These are phyloP conservation scores for Nicotiana benthamiana DNA, from an alignment of 257 asterid species.

Conservation along the genomic window DNA sequence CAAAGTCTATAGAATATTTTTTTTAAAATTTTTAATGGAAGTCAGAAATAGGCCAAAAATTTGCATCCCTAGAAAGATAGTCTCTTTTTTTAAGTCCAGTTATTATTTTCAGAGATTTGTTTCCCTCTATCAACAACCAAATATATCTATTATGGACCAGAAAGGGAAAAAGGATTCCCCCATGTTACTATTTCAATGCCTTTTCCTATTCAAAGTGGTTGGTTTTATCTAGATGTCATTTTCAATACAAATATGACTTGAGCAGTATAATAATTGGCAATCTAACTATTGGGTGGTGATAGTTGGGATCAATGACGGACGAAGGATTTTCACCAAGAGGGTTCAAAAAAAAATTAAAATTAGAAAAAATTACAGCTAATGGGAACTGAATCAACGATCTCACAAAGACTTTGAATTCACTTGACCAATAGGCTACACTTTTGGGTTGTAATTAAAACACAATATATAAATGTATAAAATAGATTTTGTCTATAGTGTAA, in stretches of 20 bases:
- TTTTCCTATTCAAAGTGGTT: constrained; percentile 9
- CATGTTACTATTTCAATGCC: neutral
- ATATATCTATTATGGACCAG: too few species aligned
- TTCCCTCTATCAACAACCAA: neutral
- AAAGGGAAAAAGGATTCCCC: neutral
- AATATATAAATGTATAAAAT: too few species aligned
- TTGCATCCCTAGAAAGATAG: neutral
- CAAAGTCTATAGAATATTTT: neutral
- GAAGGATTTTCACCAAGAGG: too few species aligned
- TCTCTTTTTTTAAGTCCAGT: neutral
- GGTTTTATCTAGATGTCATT: constrained; percentile 20
- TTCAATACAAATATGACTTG: neutral
- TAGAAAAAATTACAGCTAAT: too few species aligned
- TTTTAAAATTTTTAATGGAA: neutral
- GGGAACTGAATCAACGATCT: too few species aligned
- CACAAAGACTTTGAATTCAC: too few species aligned
- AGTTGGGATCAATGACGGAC: too few species aligned
- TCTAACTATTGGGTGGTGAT: too few species aligned
- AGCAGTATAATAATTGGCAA: neutral
- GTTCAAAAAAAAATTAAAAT: too few species aligned
- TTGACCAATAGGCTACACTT: too few species aligned
- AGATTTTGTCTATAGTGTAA: too few species aligned
- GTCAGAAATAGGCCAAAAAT: neutral
- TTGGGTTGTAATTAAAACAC: too few species aligned
- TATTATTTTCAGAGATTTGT: neutral